These are phyloP conservation scores for Nadsonia fulvescens DNA, from an alignment of 805 yeast genomes.

Conservation along the genomic window DNA sequence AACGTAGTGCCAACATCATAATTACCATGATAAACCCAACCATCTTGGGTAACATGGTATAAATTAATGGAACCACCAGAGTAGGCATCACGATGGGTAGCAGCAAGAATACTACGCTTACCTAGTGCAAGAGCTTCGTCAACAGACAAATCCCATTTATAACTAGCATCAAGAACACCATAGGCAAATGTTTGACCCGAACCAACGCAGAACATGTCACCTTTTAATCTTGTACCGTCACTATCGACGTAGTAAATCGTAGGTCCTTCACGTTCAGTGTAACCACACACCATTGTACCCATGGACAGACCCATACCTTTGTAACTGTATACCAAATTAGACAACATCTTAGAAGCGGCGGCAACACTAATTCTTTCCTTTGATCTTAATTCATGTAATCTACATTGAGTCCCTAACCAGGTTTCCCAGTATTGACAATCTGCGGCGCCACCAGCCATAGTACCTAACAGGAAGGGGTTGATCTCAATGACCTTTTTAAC, in stretches of 20 bases:
- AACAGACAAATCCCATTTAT: slow-evolving; percentile 76
- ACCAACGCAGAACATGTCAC: slow-evolving; percentile 92
- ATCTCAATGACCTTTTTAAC: slow-evolving; percentile 95
- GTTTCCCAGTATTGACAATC: slow-evolving; percentile 99
- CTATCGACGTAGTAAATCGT: slow-evolving; percentile 91
- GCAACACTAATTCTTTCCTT: slow-evolving; percentile 91
- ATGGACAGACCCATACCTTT: slow-evolving; percentile 97
- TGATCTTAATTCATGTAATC: slow-evolving; percentile 85
- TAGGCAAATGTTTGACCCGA: slow-evolving; percentile 99
- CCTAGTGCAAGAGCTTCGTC: slow-evolving; percentile 92
- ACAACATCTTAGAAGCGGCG: slow-evolving; percentile 85
- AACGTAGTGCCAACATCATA: slow-evolving; percentile 78
- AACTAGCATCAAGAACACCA: slow-evolving; percentile 89
- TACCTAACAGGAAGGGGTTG: slow-evolving; percentile 86
- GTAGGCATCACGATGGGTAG: slow-evolving; percentile 95
- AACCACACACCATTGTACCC: slow-evolving; percentile 99
- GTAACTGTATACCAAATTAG: slow-evolving; percentile 79
- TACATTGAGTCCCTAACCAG: slow-evolving; percentile 93
- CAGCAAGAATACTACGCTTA: slow-evolving; percentile 89
- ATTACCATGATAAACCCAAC: slow-evolving; percentile 94
- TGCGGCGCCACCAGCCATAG: slow-evolving; percentile 99
- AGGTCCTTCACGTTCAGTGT: slow-evolving; percentile 89
- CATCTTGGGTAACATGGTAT: slow-evolving; percentile 81
- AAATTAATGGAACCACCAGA: slow-evolving; percentile 94
- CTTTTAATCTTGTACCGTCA: slow-evolving; percentile 89